Evolutionary conservation across 202 grass and related monocot genomes (phyloP).

Genomic region (Schoenoplectus tabernaemontani): DNA sequence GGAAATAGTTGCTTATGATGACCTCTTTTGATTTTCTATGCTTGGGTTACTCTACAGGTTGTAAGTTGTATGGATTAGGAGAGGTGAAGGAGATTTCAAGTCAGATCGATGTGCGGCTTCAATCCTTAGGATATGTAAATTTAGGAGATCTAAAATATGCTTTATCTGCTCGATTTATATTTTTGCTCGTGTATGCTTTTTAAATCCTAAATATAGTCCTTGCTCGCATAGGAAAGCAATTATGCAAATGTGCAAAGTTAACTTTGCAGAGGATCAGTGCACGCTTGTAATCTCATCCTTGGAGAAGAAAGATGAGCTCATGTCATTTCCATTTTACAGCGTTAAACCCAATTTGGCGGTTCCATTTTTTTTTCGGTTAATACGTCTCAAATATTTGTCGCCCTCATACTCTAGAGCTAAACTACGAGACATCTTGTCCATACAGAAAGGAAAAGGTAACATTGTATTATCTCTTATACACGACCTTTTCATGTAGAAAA

Average conservation of each 20-base stretch:
- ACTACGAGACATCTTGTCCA: background rate
- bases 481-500: no score
- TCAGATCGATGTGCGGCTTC: background rate
- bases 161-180: background rate
- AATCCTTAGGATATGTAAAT: background rate
- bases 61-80: background rate
- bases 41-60: background rate
- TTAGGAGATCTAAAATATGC: background rate
- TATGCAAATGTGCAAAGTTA: background rate
- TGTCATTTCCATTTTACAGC: background rate
- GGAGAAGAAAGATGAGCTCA: background rate
- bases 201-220: background rate
- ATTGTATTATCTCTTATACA: no score
- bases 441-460: background rate
- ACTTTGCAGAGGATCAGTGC: background rate
- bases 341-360: background rate
- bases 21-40: constrained; percentile 45
- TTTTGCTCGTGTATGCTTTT: background rate
- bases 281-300: background rate
- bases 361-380: background rate
- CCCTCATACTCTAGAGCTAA: background rate
- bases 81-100: background rate
- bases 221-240: background rate
- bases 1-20: constrained; percentile 79
- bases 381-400: background rate